These are phyloP conservation scores for Pilaira anomala DNA, from an alignment of 192 early-diverging fungal species.

Conservation along the genomic window DNA sequence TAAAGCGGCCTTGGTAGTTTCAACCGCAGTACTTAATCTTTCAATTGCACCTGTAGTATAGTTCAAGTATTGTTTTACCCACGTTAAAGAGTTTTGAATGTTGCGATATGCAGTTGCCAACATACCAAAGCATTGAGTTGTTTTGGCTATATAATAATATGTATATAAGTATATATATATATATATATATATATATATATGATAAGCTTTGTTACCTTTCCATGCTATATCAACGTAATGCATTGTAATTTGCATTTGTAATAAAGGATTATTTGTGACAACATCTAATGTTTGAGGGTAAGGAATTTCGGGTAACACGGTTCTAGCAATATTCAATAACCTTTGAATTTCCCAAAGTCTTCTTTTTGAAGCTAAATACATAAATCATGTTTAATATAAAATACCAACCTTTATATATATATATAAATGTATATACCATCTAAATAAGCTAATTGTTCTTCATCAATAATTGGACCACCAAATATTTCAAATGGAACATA, in stretches of 20 bases:
- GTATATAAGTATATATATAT: background rate
- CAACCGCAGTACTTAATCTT: background rate
- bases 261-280: constrained; percentile 21
- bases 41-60: constrained; percentile 26
- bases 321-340: constrained; percentile 18
- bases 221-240: constrained; percentile 24
- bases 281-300: constrained; percentile 25
- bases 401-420: background rate
- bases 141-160: constrained; percentile 9
- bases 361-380: constrained; percentile 6
- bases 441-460: constrained; percentile 22
- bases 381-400: background rate
- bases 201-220: constrained; percentile 14
- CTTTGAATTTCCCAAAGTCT: constrained; percentile 15
- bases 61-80: constrained; percentile 27
- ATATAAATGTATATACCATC: constrained; percentile 11
- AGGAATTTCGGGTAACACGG: constrained; percentile 28
- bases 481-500: constrained; percentile 29
- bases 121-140: constrained; percentile 15
- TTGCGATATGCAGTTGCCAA: constrained; percentile 11
- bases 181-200: no score
- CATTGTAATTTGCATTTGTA: constrained; percentile 17
- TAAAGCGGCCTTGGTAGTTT: constrained; percentile 3
- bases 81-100: constrained; percentile 3
- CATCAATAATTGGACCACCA: constrained; percentile 20